Conservation (phyloP, 495 filamentous ascomycete genomes). For the Penicillium samsonianum region DNA sequence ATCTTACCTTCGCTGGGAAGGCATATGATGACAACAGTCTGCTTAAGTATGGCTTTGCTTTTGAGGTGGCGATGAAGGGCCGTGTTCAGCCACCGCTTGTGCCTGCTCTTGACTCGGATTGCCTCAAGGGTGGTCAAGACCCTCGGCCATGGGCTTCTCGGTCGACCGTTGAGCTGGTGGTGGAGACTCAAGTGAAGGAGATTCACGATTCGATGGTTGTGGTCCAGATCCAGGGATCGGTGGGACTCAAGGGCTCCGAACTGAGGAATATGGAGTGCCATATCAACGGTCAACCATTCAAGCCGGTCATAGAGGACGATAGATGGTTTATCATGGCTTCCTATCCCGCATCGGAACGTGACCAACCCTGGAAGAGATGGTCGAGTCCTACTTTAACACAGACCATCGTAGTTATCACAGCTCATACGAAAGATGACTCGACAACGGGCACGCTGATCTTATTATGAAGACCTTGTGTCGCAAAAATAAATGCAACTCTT, state of each 20-base stretch:
- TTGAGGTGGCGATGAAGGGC: constrained; percentile 30
- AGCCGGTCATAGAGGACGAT: constrained; percentile 13
- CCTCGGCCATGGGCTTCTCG: background rate
- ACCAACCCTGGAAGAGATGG: constrained; percentile 34
- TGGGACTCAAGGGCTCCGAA: constrained; percentile 1
- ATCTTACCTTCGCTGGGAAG: constrained; percentile 39
- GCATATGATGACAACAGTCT: constrained; percentile 36
- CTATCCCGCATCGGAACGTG: constrained; percentile 32
- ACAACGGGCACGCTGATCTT: constrained; percentile 32
- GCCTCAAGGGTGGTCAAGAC: constrained; percentile 1
- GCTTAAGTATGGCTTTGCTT: constrained; percentile 36
- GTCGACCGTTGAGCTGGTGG: constrained; percentile 15
- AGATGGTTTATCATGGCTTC: constrained; percentile 23
- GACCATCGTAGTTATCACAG: constrained; percentile 32
- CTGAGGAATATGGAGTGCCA: constrained; percentile 23
- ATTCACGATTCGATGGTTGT: constrained; percentile 22
- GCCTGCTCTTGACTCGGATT: constrained; percentile 33
- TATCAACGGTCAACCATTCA: constrained; percentile 33
- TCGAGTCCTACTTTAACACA: constrained; percentile 32
- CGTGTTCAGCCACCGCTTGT: constrained; percentile 27
- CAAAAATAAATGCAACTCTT: background rate
- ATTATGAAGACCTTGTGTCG: constrained; percentile 14
- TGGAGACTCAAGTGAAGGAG: constrained; percentile 25
- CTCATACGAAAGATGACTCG: constrained; percentile 12
- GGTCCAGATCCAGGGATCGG: constrained; percentile 24